Evolutionary conservation across 2,329 filamentous ascomycete species (phyloP), one percentile per base, ranked within the genome.

Genomic region (Talaromyces sp.): DNA sequence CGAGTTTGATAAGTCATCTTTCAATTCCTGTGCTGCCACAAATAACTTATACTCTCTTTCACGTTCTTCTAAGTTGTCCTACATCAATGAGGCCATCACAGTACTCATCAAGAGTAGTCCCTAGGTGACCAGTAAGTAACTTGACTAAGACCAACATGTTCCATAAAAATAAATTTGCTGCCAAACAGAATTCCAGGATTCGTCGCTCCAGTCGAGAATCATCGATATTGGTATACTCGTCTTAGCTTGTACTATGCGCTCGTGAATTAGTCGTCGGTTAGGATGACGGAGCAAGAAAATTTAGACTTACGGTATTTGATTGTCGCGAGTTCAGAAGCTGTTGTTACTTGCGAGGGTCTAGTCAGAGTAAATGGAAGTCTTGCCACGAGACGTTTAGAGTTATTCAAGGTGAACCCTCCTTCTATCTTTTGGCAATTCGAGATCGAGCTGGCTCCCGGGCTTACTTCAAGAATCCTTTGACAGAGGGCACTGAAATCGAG

Each of bases 271-370:
- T 55, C 22, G 21, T 31, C 17, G 45, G 2, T 15, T 3, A 40
- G 41, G 21, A 17, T 45, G 25, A 50, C 3, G 41, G 22, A 3
- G 13, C 10, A 58, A n/a, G n/a, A n/a, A n/a, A n/a, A n/a, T 45
- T 61, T 28, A 36, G 35, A 62, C 69, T 63, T 66, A 77, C 75
- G 40, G 60, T 74, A 78, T 43, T 63, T 64, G 41, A 79, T 73
- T 1, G 76, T 79, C n/a, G 78, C 77, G 60, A 79, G 74, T 63
- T 79, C 74, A 21, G 76, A 78, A 56, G 65, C 67, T 3, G 74
- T 78, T 0, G 66, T 70, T 22, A 76, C 64, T 43, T 63, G 67
- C 43, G 63, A 43, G 4, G 73, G 73, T 8, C 75, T 75, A 61
- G 73, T 72, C 36, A 75, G 45, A 2, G 53, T 53, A 62, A 73